These are phyloP conservation scores for Penicillium hesseltinei DNA, from an alignment of 2,329 filamentous ascomycete genomes.

Conservation along the genomic window DNA sequence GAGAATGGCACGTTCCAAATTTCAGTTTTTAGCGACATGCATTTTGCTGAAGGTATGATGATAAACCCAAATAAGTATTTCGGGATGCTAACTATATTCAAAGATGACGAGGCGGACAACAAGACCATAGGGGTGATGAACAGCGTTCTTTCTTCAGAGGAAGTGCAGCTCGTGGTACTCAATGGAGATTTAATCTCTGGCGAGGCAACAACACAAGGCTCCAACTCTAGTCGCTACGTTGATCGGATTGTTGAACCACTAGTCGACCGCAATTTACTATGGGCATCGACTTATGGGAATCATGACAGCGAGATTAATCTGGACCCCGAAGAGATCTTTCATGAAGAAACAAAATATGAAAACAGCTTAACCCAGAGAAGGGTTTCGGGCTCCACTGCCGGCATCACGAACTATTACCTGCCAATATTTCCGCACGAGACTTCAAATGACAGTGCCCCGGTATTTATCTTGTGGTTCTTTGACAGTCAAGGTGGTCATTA, in stretches of 20 bases:
- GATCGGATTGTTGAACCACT: conserved; percentile 61
- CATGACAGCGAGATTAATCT: conserved; percentile 64
- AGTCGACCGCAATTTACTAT: conserved; percentile 54
- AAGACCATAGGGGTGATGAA: conserved; percentile 59
- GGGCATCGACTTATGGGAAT: conserved; percentile 70
- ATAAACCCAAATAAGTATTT: conserved; percentile 45
- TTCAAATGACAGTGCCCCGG: conserved; percentile 32
- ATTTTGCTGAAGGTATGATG: conserved; percentile 66
- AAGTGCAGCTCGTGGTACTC: conserved; percentile 61
- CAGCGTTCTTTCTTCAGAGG: conserved; percentile 57
- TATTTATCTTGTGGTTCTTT: conserved; percentile 67
- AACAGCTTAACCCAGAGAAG: conserved; percentile 46
- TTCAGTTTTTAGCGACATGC: conserved; percentile 66
- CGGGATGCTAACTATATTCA: conserved; percentile 18
- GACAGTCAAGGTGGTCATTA: conserved; percentile 61
- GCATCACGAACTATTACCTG: conserved; percentile 56
- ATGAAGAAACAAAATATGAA: conserved; percentile 38
- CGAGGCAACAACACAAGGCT: conserved; percentile 56
- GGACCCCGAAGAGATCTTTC: conserved; percentile 46
- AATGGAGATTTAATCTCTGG: conserved; percentile 72
- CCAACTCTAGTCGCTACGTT: conserved; percentile 57
- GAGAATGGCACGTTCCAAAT: conserved; percentile 46
- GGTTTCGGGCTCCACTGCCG: conserved; percentile 39
- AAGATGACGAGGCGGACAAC: conserved; percentile 49
- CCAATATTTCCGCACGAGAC: conserved; percentile 51